Percentiles rank a stretch among this genome's conserved stretches.
phyloP scores from a whole-genome alignment of 345 rosid genomes.

The Lumnitzera racemosa region DNA sequence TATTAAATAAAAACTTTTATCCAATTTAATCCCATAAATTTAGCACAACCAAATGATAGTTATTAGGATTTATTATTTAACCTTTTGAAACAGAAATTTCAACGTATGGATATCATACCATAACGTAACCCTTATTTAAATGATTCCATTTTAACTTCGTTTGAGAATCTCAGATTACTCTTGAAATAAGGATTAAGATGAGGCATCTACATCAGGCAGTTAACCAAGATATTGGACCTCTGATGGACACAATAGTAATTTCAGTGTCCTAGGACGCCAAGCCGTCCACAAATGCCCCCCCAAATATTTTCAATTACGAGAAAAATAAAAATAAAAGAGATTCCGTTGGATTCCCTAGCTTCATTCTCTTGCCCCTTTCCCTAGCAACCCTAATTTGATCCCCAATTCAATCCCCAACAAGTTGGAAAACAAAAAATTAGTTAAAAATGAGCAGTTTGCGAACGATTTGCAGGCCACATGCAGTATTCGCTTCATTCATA shows the following conservation, averaged over 20 bases:
- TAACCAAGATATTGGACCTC: no score
- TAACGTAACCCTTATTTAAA: no score
- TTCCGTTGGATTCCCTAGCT: slow-evolving; percentile 8
- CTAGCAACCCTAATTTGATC: slow-evolving; percentile 4
- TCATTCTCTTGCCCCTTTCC: not conserved
- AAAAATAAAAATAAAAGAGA: slow-evolving; percentile 12
- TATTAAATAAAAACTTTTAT: no score
- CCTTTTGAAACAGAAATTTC: no score
- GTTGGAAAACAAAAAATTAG: not conserved
- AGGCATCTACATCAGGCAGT: no score
- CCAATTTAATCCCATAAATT: no score
- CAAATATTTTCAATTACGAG: not conserved
- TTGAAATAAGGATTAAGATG: no score
- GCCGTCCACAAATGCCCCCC: slow-evolving; percentile 16
- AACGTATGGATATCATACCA: no score
- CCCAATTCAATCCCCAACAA: not conserved
- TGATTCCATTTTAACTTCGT: no score
- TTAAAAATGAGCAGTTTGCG: slow-evolving; percentile 47
- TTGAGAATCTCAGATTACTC: no score
- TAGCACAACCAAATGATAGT: no score
- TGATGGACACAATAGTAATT: slow-evolving; percentile 1
- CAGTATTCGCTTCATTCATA: slow-evolving; percentile 46
- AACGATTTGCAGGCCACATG: slow-evolving; percentile 57
- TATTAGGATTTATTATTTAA: no score
- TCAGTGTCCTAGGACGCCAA: not conserved